Percentiles rank a stretch among this genome's conserved stretches.
Evolutionary conservation across 768 basidiomycete species (phyloP).

Genomic region (Russula sp.): DNA sequence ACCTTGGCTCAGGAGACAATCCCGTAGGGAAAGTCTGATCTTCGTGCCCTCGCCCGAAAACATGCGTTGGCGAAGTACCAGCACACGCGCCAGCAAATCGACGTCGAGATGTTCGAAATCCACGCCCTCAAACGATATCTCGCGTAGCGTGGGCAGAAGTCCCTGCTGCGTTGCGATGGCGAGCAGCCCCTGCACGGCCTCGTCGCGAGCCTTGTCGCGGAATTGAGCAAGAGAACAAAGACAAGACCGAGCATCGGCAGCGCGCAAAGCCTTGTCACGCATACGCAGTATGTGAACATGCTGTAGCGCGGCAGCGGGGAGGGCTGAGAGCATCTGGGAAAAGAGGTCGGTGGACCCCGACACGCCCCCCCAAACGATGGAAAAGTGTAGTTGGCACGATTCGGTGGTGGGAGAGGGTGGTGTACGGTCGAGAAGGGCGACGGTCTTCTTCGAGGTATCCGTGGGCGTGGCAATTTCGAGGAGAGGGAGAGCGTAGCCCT

Average conservation of each 20-base stretch:
- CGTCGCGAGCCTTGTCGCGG: slow-evolving; percentile 9
- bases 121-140: background rate
- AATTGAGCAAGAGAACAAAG: background rate
- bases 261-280: background rate
- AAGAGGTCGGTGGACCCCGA: background rate
- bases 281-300: background rate
- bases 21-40: background rate
- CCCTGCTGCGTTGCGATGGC: background rate
- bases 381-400: background rate
- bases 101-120: background rate
- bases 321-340: background rate
- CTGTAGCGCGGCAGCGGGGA: background rate
- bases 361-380: background rate
- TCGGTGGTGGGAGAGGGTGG: background rate
- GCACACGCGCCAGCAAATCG: background rate
- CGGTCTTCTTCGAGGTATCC: background rate
- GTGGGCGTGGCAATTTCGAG: slow-evolving; percentile 7
- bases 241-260: slow-evolving; percentile 14
- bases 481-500: background rate
- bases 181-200: slow-evolving; percentile 16
- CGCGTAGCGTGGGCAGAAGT: slow-evolving; percentile 2
- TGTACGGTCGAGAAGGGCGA: background rate
- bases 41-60: background rate
- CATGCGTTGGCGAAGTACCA: slow-evolving; percentile 2
- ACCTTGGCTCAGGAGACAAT: background rate